phyloP scores from a whole-genome alignment of 2,329 filamentous ascomycete species.

The Chalaropsis ovoidea region DNA sequence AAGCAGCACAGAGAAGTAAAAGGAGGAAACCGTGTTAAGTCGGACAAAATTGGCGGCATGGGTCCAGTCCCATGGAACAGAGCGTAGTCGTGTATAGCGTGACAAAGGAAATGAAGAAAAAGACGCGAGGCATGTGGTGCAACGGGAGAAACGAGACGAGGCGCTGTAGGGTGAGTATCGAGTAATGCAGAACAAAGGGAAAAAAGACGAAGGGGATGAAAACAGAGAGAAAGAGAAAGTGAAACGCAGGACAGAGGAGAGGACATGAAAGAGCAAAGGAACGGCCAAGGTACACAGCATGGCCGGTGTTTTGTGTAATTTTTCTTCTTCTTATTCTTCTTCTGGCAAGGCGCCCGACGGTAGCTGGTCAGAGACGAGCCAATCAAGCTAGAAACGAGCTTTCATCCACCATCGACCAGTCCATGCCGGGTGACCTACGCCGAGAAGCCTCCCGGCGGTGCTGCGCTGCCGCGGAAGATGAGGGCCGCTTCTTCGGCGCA shows the following conservation, averaged over 20 bases:
- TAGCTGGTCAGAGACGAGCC: no score
- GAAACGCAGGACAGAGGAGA: no score
- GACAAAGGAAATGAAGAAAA: neutral
- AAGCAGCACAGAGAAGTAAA: no score
- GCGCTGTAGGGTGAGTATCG: neutral
- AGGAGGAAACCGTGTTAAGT: no score
- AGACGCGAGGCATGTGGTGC: neutral
- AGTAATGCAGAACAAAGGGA: neutral
- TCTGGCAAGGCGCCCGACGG: no score
- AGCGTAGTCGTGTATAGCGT: neutral
- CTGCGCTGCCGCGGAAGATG: neutral
- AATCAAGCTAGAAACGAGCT: constrained; percentile 15
- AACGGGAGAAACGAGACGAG: neutral
- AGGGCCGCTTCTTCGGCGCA: neutral
- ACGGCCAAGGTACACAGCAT: neutral
- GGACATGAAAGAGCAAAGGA: neutral
- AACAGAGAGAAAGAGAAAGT: neutral
- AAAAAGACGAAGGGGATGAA: neutral
- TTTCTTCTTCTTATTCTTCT: no score
- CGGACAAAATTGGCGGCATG: no score
- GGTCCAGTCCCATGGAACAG: no score
- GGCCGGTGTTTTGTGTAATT: no score
- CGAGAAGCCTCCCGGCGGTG: neutral
- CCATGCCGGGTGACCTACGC: neutral
- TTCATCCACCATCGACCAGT: constrained; percentile 15